phyloP scores from a whole-genome alignment of 2,329 filamentous ascomycete species.

The Colletotrichum somersetense region DNA sequence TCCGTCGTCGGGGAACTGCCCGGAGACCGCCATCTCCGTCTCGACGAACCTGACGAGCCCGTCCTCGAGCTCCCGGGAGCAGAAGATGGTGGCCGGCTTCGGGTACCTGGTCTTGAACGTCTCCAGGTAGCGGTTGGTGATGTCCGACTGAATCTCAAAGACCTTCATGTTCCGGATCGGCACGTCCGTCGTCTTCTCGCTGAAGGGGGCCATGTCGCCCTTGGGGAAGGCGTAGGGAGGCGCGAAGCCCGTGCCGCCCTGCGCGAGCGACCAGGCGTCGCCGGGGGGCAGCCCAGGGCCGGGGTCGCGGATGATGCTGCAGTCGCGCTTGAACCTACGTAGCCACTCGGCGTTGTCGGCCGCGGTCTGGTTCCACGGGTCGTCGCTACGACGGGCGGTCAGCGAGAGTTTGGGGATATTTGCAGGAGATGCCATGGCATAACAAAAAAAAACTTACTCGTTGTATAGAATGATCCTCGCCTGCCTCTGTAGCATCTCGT shows the following conservation, averaged over 20 bases:
- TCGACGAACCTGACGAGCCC: constrained; percentile 64
- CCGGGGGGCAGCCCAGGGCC: constrained; percentile 63
- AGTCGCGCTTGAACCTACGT: constrained; percentile 70
- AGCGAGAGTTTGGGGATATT: constrained; percentile 30
- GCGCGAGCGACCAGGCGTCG: constrained; percentile 60
- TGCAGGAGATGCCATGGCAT: neutral
- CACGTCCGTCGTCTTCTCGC: constrained; percentile 46
- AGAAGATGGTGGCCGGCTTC: constrained; percentile 66
- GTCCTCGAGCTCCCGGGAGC: constrained; percentile 69
- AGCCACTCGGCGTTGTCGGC: constrained; percentile 75
- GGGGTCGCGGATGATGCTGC: constrained; percentile 62
- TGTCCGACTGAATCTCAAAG: constrained; percentile 58
- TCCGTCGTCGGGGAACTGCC: constrained; percentile 62
- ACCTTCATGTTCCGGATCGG: constrained; percentile 54
- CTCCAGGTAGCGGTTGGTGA: constrained; percentile 63
- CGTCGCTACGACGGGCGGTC: constrained; percentile 59
- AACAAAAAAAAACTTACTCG: constrained; percentile 59
- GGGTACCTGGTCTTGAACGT: constrained; percentile 58
- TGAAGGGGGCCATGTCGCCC: constrained; percentile 44
- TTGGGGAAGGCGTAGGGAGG: constrained; percentile 66
- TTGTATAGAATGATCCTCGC: constrained; percentile 74
- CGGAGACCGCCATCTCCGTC: constrained; percentile 53
- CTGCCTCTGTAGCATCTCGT: constrained; percentile 74
- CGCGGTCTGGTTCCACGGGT: constrained; percentile 74
- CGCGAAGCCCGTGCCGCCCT: constrained; percentile 67